These are phyloP conservation scores for Thielaviopsis punctulata DNA, from an alignment of 2,329 filamentous ascomycete genomes.

Conservation along the genomic window DNA sequence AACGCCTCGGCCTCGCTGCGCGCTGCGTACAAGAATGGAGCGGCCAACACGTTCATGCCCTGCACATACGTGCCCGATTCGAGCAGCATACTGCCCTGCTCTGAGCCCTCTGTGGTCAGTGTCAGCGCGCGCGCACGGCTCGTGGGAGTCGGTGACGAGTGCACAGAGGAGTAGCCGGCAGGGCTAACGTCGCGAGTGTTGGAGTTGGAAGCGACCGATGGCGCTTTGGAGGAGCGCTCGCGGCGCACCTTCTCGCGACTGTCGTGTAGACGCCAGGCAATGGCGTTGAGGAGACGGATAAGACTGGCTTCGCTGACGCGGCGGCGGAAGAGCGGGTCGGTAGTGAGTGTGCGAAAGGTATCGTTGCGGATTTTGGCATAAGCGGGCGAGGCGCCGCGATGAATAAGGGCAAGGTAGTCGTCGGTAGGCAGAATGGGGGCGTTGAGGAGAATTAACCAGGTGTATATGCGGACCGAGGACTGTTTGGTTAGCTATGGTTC, in stretches of 20 bases:
- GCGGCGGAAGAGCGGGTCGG: constrained; percentile 89
- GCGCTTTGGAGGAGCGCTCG: constrained; percentile 15
- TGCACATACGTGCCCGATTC: constrained; percentile 86
- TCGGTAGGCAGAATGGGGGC: constrained; percentile 72
- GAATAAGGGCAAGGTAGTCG: constrained; percentile 74
- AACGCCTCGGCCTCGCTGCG: constrained; percentile 92
- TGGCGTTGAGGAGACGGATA: constrained; percentile 83
- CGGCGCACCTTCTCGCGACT: constrained; percentile 36
- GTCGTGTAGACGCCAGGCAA: constrained; percentile 87
- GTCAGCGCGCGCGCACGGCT: constrained; percentile 38
- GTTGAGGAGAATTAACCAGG: constrained; percentile 89
- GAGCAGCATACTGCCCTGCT: constrained; percentile 30
- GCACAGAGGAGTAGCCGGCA: constrained; percentile 1
- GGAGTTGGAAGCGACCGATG: constrained; percentile 18
- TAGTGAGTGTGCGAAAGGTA: constrained; percentile 89
- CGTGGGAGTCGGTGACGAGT: constrained; percentile 20
- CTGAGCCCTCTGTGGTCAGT: constrained; percentile 46
- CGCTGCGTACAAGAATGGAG: constrained; percentile 87
- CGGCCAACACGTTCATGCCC: constrained; percentile 95
- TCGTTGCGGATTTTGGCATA: constrained; percentile 98
- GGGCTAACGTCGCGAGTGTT: background rate
- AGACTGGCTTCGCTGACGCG: constrained; percentile 90
- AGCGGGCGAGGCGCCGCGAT: constrained; percentile 81
- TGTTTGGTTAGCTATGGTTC: constrained; percentile 20
- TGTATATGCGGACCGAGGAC: constrained; percentile 86